Conservation (phyloP, 306 rosid genomes). For the Lablab purpureus region DNA sequence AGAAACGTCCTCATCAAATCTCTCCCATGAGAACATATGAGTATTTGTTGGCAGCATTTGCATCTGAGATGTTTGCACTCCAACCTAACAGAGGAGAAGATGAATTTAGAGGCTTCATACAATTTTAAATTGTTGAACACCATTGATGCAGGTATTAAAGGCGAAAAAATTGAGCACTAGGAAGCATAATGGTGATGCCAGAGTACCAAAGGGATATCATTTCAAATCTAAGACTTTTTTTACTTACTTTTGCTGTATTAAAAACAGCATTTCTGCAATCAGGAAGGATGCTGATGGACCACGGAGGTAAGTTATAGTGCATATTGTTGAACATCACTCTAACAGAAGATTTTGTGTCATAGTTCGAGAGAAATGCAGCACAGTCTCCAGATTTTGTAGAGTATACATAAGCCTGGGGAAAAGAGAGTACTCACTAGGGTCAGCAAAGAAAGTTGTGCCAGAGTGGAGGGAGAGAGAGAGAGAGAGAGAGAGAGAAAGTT, state of each 20-base stretch:
- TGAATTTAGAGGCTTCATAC: constrained; percentile 37
- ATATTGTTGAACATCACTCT: constrained; percentile 96
- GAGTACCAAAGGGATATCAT: constrained; percentile 24
- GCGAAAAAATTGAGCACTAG: constrained; percentile 29
- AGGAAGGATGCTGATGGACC: constrained; percentile 97
- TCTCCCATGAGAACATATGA: constrained; percentile 83
- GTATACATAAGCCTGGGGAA: constrained; percentile 80
- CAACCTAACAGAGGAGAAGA: constrained; percentile 65
- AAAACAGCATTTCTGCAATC: constrained; percentile 93
- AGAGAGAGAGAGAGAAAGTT: constrained; percentile 8
- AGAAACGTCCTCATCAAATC: constrained; percentile 78
- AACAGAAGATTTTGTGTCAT: constrained; percentile 70
- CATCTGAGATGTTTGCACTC: constrained; percentile 97
- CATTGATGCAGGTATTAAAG: constrained; percentile 18
- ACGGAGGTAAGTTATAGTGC: constrained; percentile 97
- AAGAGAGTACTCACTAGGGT: constrained; percentile 37
- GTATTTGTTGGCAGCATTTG: constrained; percentile 87
- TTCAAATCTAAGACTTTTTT: constrained; percentile 15
- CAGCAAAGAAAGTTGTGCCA: constrained; percentile 41
- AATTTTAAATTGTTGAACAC: constrained; percentile 17
- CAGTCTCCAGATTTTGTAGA: constrained; percentile 85
- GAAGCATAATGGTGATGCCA: constrained; percentile 32
- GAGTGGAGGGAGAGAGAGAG: constrained; percentile 13
- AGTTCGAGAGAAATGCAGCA: constrained; percentile 93
- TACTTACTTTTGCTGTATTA: constrained; percentile 90